A percentile compares a stretch with the other conserved stretches of the same genome.
These are phyloP conservation scores for Angomonas deanei DNA, from an alignment of 208 protist species.

Conservation along the genomic window DNA sequence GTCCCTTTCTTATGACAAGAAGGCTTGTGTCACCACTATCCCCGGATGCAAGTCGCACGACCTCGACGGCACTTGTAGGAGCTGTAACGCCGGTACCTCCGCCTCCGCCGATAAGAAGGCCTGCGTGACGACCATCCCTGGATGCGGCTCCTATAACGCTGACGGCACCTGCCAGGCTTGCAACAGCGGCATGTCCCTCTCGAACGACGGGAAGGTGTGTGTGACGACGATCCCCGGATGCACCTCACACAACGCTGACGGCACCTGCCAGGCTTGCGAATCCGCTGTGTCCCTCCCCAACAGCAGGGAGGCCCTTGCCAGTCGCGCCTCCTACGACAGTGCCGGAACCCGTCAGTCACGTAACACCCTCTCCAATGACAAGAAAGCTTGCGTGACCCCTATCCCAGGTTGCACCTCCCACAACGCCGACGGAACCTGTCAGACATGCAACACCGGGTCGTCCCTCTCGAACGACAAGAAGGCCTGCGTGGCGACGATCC, in stretches of 20 bases:
- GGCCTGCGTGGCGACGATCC: neutral
- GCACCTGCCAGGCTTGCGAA: too few species aligned
- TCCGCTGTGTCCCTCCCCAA: neutral
- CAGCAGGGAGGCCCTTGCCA: neutral
- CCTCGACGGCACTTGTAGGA: neutral
- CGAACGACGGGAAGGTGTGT: too few species aligned
- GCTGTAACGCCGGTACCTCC: too few species aligned
- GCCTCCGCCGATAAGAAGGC: too few species aligned
- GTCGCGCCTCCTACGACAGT: neutral
- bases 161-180: neutral
- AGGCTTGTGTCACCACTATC: neutral
- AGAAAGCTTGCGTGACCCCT: neutral
- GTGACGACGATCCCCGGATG: too few species aligned
- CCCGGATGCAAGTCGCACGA: neutral
- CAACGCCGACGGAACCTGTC: neutral
- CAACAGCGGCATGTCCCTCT: too few species aligned
- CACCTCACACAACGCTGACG: too few species aligned
- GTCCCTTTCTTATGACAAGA: neutral
- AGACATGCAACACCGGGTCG: neutral
- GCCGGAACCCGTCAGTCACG: neutral
- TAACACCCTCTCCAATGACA: neutral
- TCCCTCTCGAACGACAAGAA: neutral
- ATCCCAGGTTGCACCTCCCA: neutral
- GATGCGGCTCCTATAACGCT: neutral
- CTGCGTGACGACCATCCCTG: neutral